Base-by-base conservation (phyloP, 257 asterid genomes). In the Misopates orontium region DNA sequence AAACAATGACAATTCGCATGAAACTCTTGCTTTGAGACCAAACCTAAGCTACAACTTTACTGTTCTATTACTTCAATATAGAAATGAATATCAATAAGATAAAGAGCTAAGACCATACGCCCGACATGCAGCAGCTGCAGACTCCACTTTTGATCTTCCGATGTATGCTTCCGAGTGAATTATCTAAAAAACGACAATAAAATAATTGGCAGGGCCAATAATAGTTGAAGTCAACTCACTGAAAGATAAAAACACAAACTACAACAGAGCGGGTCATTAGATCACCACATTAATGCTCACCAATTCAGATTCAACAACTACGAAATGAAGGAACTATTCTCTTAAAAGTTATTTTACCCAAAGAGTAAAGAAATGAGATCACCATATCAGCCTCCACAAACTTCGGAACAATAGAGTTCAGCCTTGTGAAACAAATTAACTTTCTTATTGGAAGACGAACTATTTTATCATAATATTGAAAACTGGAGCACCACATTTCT, bases 61-160 rank as follows among this genome's bases (percentile, higher is more conserved):
- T 11, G 17, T 39, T 22, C 15, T 57, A 28, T 24, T 28, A 60
- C 23, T 61, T 36, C 39, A 39, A 21, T 17, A 42, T 56, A 56
- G 6, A 31, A 19, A 17, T 39, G 3, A 53, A 66, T 10, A 25
- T 42, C 39, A 69, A 60, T 1, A 56, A 23, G 61, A 52, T 42
- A 49, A 59, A 10, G 54, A 49, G 25, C 2, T 70, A 62, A 76
- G 9, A 42, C 64, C 89, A 73, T 88, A 90, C 97, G 90, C 87
- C 23, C 83, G 89, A 76, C 99, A 94, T 72, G 97, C 86, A 72
- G 96, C 95, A 62, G 99, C 96, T 73, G 99, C 99, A 56, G 97
- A 94, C 79, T 94, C 99, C 72, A 90, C 97, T 83, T 94, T 90
- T 48, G 99, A 81, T 81, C 79, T 79, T 60, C 99, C 99, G 71